These are phyloP conservation scores for Plasmodium chabaudi DNA, from an alignment of 169 alveolate species.

Conservation along the genomic window DNA sequence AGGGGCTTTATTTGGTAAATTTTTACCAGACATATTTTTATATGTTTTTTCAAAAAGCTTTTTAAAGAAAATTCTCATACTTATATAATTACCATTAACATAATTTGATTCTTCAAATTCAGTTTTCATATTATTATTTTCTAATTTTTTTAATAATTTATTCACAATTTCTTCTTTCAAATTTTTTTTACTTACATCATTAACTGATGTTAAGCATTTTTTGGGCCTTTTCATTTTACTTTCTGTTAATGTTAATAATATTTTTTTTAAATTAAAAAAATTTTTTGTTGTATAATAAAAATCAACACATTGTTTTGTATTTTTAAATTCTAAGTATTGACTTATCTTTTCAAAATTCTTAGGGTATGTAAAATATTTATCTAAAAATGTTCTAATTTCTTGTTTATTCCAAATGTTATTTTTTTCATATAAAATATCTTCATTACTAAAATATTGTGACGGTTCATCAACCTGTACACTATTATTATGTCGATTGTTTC, in stretches of 20 bases:
- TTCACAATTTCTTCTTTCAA: constrained; percentile 59
- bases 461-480: constrained; percentile 51
- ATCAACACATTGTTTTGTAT: constrained; percentile 88
- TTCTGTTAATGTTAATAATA: constrained; percentile 38
- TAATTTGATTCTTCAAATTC: constrained; percentile 53
- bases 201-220: constrained; percentile 3
- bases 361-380: constrained; percentile 90
- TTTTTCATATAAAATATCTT: constrained; percentile 72
- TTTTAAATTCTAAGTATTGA: constrained; percentile 88
- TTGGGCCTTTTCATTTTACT: constrained; percentile 37
- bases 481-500: neutral
- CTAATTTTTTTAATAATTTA: constrained; percentile 47
- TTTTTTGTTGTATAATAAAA: constrained; percentile 79
- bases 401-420: constrained; percentile 87
- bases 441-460: constrained; percentile 63
- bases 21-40: neutral
- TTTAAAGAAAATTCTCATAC: constrained; percentile 22
- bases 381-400: constrained; percentile 87
- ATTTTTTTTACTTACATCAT: constrained; percentile 40
- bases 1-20: neutral
- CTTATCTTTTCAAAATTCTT: constrained; percentile 90
- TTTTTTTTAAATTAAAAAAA: constrained; percentile 45
- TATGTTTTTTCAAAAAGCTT: constrained; percentile 40
- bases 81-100: constrained; percentile 14
- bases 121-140: constrained; percentile 28